These are phyloP conservation scores for Pestalotiopsis sp. DNA, from an alignment of 2,329 filamentous ascomycete species.

Conservation along the genomic window DNA sequence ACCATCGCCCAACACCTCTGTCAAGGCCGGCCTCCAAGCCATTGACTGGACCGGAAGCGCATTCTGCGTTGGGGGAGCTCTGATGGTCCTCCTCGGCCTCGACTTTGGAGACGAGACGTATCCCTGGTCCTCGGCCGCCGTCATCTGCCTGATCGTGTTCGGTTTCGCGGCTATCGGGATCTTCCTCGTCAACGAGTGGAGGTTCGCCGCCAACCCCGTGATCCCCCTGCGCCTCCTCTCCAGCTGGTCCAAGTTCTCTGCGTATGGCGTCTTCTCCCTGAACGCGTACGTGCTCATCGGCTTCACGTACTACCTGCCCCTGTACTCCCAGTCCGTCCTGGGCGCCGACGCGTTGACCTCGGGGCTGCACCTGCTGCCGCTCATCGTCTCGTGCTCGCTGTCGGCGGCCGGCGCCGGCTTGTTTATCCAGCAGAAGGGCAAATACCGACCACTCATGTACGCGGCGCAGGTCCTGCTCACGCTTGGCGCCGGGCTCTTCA, in stretches of 20 bases:
- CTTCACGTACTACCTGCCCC: constrained; percentile 70
- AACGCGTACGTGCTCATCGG: constrained; percentile 64
- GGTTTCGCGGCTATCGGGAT: constrained; percentile 49
- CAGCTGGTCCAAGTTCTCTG: constrained; percentile 56
- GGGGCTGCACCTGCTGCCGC: constrained; percentile 63
- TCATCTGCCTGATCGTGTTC: constrained; percentile 66
- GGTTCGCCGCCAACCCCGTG: constrained; percentile 66
- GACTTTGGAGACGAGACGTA: constrained; percentile 67
- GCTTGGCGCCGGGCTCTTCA: constrained; percentile 60
- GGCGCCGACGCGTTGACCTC: constrained; percentile 63
- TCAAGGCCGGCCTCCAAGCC: constrained; percentile 62
- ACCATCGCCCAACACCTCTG: constrained; percentile 66
- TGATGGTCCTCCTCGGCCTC: constrained; percentile 72
- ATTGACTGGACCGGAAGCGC: constrained; percentile 64
- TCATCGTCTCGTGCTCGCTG: constrained; percentile 52
- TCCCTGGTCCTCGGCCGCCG: constrained; percentile 63
- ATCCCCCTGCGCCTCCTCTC: constrained; percentile 67
- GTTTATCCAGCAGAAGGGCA: constrained; percentile 49
- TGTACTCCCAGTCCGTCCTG: constrained; percentile 73
- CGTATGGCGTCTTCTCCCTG: constrained; percentile 48
- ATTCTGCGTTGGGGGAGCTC: constrained; percentile 62
- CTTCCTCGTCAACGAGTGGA: constrained; percentile 65
- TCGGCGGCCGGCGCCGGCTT: constrained; percentile 39
- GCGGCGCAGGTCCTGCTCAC: constrained; percentile 56
- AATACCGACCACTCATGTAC: constrained; percentile 59